A percentile compares a stretch with the other conserved stretches of the same genome.
These are phyloP conservation scores for Chromera velia DNA, from an alignment of 73 alveolate genomes.

Conservation along the genomic window DNA sequence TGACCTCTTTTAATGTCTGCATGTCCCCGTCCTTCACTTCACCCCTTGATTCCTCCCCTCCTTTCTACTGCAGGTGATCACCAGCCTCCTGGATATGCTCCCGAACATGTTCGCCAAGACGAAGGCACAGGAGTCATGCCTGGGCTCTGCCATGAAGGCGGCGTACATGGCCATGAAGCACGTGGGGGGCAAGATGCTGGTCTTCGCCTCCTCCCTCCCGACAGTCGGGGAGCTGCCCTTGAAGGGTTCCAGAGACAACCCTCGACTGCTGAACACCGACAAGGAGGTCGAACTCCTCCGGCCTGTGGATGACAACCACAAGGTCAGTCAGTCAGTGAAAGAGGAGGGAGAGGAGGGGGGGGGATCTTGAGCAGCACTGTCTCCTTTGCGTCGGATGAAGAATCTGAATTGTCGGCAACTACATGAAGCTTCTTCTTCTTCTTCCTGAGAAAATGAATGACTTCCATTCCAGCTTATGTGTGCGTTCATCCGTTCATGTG, in stretches of 20 bases:
- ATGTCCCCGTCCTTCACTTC: too few species aligned
- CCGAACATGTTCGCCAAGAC: conserved; percentile 59
- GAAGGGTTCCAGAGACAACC: conserved; percentile 36
- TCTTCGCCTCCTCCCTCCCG: conserved; percentile 51
- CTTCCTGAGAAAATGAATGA: not conserved
- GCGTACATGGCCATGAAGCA: conserved; percentile 47
- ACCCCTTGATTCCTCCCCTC: too few species aligned
- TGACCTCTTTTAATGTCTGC: too few species aligned
- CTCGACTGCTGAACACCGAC: conserved; percentile 30
- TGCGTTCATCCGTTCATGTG: not conserved
- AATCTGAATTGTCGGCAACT: conserved; percentile 29
- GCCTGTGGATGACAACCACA: not conserved
- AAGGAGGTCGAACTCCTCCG: conserved; percentile 35
- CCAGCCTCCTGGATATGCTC: conserved; percentile 51
- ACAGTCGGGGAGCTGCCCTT: conserved; percentile 27
- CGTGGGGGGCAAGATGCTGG: conserved; percentile 60
- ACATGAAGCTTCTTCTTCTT: conserved; percentile 9
- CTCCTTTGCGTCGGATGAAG: too few species aligned
- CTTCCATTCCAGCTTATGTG: not conserved
- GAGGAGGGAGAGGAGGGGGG: too few species aligned
- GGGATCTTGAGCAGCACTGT: too few species aligned
- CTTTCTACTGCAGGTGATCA: conserved; percentile 59
- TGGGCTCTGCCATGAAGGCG: conserved; percentile 57
- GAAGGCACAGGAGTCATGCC: conserved; percentile 48
- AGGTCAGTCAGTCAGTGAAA: too few species aligned